Evolutionary conservation across 2,329 filamentous ascomycete genomes (phyloP), one percentile per base, ranked within the genome.

Genomic region (Amauroascus verrucosus): DNA sequence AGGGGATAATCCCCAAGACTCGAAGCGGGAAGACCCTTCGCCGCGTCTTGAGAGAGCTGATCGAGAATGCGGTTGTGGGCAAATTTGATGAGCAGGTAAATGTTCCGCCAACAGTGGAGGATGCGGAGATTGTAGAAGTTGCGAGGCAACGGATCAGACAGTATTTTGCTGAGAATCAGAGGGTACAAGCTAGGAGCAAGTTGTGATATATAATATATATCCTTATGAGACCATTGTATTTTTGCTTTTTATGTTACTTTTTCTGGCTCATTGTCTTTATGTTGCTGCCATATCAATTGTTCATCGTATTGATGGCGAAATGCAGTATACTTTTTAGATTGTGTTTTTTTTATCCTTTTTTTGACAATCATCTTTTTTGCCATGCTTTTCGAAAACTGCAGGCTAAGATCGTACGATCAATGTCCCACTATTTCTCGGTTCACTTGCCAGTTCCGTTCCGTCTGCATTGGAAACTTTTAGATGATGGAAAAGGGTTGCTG

Each of bases 1-100:
- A 82, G 59, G 84, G 84, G 14, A 90, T 95, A 77, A 95, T 96
- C 50, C 90, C 91, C 5, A 90, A 90, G 74, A 96, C 91, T 14
- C 73, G 90, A 26, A 88, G 84, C n/a, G 91, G 91, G 26, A 97
- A 96, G 77, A 95, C 88, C 3, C 69, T 96, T 55, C 77, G 90
- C 2, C 76, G 90, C 22, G 88, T 95, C 30, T 70, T 96, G 66
- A 77, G 87, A 30, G 87, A 95, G 70, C 71, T 96, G 59, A 72
- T 95, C 14, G 90, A 96, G 72, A 88, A 94, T 64, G 88, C 81
- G 0, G 81, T 84, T 4, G 78, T 84, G 56, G 86, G 80, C 0
- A 80, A 90, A 24, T 85, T 85, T 61, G 83, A 84, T 14, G 85
- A 81, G 65, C 74, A 79, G 46, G 84, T 95, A 1, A 76, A 76